Evolutionary conservation across 2,329 filamentous ascomycete species (phyloP), one percentile per base, ranked within the genome.

Genomic region (Colletotrichum filicis): DNA sequence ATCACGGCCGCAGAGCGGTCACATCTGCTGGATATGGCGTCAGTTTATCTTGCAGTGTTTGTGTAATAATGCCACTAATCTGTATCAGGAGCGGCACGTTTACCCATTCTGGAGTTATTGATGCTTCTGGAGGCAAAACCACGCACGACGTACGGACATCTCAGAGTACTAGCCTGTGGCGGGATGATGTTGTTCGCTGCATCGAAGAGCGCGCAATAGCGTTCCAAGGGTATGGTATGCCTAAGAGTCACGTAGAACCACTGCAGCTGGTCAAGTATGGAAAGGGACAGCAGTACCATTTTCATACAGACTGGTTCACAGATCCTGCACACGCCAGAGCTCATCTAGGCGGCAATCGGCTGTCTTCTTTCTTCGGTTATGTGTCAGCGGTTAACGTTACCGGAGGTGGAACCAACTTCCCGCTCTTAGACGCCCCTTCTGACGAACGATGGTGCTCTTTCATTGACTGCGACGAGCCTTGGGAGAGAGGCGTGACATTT

Each of bases 301-400:
- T 84, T 76, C 87, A 88, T 79, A 87, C 85, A 4, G 87, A 88
- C 79, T 88, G 87, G 86, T 87, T 86, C 79, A 83, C 83, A 4
- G 82, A 83, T 65, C 76, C 80, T 2, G 75, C 78, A 3, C 82
- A 85, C 57, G 80, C 82, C n/a, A 80, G 80, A 1, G 79, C 82
- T 6, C 70, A 57, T 22, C 52, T 56, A 11, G 85, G 86, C 12
- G 85, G 85, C 8, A 87, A 87, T 76, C 79, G 86, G 1, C 74
- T 81, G 5, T 84, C 82, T 26, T 86, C 85, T 16, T 87, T 88
- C 77, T 88, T 88, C 75, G 86, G 81, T 4, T 87, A 87, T 72
- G 82, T 87, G 22, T 79, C 80, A 4, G 84, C 82, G 4, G 75
- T 73, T 6, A 81, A 82, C 61, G 83, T 83, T 52, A 80, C 84